Percentiles rank a stretch among this genome's conserved stretches.
phyloP scores from a whole-genome alignment of 2,329 filamentous ascomycete genomes.

The Ascochyta fabae region DNA sequence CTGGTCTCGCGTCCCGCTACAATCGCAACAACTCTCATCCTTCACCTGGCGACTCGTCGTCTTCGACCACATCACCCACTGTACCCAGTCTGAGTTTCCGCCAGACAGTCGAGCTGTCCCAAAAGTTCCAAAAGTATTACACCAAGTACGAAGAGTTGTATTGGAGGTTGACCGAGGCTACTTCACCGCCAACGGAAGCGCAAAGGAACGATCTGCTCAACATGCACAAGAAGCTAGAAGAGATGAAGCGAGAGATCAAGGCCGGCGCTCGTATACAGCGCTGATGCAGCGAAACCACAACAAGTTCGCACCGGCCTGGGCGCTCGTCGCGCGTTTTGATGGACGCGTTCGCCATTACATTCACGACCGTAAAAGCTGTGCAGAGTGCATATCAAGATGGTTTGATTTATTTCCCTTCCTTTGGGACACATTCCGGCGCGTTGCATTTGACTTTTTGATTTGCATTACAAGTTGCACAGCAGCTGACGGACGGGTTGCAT shows the following conservation, averaged over 20 bases:
- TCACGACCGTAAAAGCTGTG: slow-evolving; percentile 5
- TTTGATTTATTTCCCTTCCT: slow-evolving; percentile 1
- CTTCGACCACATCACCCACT: slow-evolving; percentile 43
- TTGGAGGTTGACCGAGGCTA: slow-evolving; percentile 51
- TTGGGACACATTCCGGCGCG: slow-evolving; percentile 8
- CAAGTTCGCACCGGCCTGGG: slow-evolving; percentile 3
- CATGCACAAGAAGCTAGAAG: slow-evolving; percentile 61
- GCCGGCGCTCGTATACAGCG: slow-evolving; percentile 42
- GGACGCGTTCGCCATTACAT: slow-evolving; percentile 2
- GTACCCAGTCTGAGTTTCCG: slow-evolving; percentile 49
- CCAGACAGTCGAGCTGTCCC: slow-evolving; percentile 55
- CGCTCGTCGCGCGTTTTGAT: slow-evolving; percentile 7
- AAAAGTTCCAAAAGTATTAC: slow-evolving; percentile 64
- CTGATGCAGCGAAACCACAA: slow-evolving; percentile 18
- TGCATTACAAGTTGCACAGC: slow-evolving; percentile 19
- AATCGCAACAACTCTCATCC: slow-evolving; percentile 40
- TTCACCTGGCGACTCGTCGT: slow-evolving; percentile 45
- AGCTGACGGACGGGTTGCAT: slow-evolving; percentile 21
- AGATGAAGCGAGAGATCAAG: slow-evolving; percentile 65
- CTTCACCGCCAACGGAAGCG: slow-evolving; percentile 53
- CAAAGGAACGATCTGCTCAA: slow-evolving; percentile 61
- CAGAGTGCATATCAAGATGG: slow-evolving; percentile 6
- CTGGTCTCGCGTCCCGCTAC: slow-evolving; percentile 46
- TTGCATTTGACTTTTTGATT: slow-evolving; percentile 10
- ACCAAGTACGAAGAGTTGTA: slow-evolving; percentile 64